Evolutionary conservation across 2,329 filamentous ascomycete genomes (phyloP).

Genomic region (Claviceps quebecensis): DNA sequence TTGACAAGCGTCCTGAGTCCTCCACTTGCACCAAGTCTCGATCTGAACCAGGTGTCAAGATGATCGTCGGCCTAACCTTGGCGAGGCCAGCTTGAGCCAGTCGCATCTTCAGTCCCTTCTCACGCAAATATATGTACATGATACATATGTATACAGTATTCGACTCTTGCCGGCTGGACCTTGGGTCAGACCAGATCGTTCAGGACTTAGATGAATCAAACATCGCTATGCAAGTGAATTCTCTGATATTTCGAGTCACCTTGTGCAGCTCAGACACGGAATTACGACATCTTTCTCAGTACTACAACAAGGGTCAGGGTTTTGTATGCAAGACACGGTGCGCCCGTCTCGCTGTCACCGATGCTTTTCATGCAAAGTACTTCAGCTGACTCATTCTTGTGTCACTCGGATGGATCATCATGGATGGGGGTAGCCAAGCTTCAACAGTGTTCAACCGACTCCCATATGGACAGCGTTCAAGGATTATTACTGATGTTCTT

Average conservation of each 20-base stretch:
- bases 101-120: conserved; percentile 17
- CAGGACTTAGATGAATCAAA: neutral
- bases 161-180: conserved; percentile 4
- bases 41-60: conserved; percentile 14
- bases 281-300: neutral
- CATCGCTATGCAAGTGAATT: neutral
- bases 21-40: conserved; percentile 8
- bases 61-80: conserved; percentile 15
- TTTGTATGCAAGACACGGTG: neutral
- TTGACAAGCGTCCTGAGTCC: conserved; percentile 2
- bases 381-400: neutral
- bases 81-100: conserved; percentile 18
- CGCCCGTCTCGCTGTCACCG: neutral
- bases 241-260: neutral
- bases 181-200: conserved; percentile 2
- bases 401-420: neutral
- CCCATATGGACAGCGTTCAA: neutral
- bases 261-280: neutral
- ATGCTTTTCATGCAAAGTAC: neutral
- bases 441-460: neutral
- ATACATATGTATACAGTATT: no score
- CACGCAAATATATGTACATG: conserved; percentile 11
- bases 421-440: neutral
- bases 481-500: neutral
- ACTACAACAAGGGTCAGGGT: neutral